Conservation (phyloP, 2,329 filamentous ascomycete species). For the Trichophyton simii region DNA sequence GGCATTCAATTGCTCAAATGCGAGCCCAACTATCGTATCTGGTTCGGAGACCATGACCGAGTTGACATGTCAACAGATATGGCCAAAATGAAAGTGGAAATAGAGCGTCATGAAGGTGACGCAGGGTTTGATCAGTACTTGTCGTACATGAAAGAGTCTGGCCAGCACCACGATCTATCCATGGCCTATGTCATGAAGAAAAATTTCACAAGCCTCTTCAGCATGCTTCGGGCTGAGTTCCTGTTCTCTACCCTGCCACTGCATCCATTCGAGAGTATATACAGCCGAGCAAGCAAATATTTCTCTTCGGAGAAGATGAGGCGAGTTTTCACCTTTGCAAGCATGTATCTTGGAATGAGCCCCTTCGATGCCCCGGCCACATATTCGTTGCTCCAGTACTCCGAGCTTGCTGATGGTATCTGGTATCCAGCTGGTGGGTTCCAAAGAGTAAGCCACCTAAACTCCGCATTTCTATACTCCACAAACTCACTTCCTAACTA, state of each 20-base stretch:
- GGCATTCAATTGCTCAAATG: neutral
- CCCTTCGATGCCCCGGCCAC: neutral
- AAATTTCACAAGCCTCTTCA: neutral
- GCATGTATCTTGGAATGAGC: neutral
- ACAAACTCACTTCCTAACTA: neutral
- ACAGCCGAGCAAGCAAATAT: neutral
- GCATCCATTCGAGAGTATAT: neutral
- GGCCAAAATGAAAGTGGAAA: neutral
- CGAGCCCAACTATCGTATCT: neutral
- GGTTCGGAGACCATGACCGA: neutral
- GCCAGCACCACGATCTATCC: neutral
- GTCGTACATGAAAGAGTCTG: neutral
- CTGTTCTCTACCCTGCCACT: neutral
- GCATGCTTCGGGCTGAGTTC: neutral
- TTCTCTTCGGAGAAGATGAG: neutral
- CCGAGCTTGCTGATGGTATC: neutral
- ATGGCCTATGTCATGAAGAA: neutral
- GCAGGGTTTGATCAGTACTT: neutral
- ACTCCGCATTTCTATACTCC: neutral
- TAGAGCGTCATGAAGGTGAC: neutral
- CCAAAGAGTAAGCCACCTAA: neutral
- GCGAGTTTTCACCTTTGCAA: neutral
- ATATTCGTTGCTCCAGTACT: neutral
- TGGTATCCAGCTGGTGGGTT: neutral
- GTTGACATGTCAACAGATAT: neutral